phyloP scores from a whole-genome alignment of 495 filamentous ascomycete genomes.

The Podospora appendiculata region DNA sequence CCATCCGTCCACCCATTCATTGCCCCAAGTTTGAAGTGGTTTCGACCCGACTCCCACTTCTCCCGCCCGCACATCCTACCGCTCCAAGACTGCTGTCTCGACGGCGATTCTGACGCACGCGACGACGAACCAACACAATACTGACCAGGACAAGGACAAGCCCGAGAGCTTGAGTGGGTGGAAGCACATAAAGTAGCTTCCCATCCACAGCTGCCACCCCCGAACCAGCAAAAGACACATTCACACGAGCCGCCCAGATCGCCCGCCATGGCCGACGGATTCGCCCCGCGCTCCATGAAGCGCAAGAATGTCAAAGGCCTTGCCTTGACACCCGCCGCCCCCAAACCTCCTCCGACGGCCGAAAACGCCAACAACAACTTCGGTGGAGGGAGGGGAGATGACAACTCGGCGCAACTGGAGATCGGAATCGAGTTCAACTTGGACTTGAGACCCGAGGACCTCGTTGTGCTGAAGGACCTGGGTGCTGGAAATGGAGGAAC shows the following conservation, averaged over 20 bases:
- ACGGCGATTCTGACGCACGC: not conserved
- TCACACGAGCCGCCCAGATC: not conserved
- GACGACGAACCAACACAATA: not conserved
- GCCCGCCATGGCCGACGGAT: slow-evolving; percentile 68
- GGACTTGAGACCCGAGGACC: slow-evolving; percentile 84
- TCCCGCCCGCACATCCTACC: not conserved
- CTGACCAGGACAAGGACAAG: not conserved
- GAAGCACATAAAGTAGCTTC: too few relatives aligned
- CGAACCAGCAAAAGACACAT: not conserved
- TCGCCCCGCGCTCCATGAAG: slow-evolving; percentile 88
- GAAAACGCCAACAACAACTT: slow-evolving; percentile 43
- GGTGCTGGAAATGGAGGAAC: slow-evolving; percentile 96
- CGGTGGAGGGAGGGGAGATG: slow-evolving; percentile 55
- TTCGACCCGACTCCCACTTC: not conserved
- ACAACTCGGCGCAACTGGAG: slow-evolving; percentile 67
- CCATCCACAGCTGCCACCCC: not conserved
- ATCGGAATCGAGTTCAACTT: slow-evolving; percentile 95
- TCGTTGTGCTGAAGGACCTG: slow-evolving; percentile 88
- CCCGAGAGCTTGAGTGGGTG: too few relatives aligned
- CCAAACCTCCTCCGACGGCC: slow-evolving; percentile 35
- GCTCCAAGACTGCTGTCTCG: not conserved
- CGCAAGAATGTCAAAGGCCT: slow-evolving; percentile 98
- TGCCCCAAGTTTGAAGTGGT: not conserved
- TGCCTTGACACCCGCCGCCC: slow-evolving; percentile 63
- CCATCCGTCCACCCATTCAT: not conserved